Base-by-base conservation (phyloP, 805 yeast genomes). In the Nakazawaea wyomingensis region DNA sequence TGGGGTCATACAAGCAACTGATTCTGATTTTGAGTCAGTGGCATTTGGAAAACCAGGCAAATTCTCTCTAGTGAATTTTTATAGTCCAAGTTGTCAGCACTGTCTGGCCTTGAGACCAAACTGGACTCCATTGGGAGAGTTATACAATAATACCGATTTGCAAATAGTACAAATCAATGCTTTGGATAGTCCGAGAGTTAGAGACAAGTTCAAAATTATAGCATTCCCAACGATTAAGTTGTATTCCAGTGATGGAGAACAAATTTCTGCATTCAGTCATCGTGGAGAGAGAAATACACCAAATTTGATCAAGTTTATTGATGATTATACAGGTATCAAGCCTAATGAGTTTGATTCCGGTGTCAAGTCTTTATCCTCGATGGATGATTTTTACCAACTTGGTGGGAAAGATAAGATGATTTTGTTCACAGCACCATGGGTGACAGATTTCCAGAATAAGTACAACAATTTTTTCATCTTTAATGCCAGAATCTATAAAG, bases 221-320 rank as follows among this genome's bases (percentile, higher is more conserved):
- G 66, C 65, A 16, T 80, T 64, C 53, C 86, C 86, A 1, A 62
- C 72, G 1, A 45, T 80, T 39, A 67, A 69, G 49, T 52, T 79
- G 5, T 38, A 28, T 27, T 13, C 45, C 21, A 61, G 62, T 37
- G 59, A 61, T 32, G 72, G 74, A 1, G 68, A 65, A 37, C 59
- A 62, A 42, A 61, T 72, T 4, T 64, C 59, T 0, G 56, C 61
- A 1, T 78, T 44, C 28, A 34, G 39, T 26, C 10, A 62, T 51
- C 51, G 53, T 1, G 67, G 64, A 2, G 62, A 60, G 1, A 51
- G 68, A 44, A 54, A 57, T 2, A 59, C 66, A 3, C 56, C 52
- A 24, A 53, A 55, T 7, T 38, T 69, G 46, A 57, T 65, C 4
- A 49, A 55, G 3, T 68, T 54, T 46, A 42, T 68, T 16, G 39